Evolutionary conservation across 2,329 filamentous ascomycete species (phyloP), one percentile per base, ranked within the genome.

Genomic region (Gaeumannomyces sp.): DNA sequence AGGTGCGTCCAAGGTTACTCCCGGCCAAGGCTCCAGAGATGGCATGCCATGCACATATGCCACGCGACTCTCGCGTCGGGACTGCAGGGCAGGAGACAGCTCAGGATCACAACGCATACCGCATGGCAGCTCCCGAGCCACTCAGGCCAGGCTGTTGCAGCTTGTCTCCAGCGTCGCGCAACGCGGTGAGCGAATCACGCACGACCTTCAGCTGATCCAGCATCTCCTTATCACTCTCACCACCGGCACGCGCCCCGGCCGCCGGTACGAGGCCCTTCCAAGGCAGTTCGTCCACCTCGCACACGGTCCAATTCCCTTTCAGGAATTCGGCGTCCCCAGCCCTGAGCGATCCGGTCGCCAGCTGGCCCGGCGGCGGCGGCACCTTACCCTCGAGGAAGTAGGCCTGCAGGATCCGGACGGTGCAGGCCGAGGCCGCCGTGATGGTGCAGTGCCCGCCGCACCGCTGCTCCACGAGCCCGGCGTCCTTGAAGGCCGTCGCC

Each of bases 401-500:
- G 19, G 73, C 73, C 7, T 71, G 70, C 5, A 79, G 65, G 56
- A 73, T 73, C 22, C 56, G 65, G 50, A 75, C 70, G 5, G 74
- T 78, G 69, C 77, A 79, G 28, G 69, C 63, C 10, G 77, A 78
- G 16, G 70, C 63, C 25, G 73, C 71, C 1, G 76, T 66, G 1
- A 75, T 25, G 4, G 74, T 73, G 67, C 74, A 76, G 65, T 79
- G 77, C 1, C 77, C 77, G 60, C 70, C 68, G 2, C 72, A 69
- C 19, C 69, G 65, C 66, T 78, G 75, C 71, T 78, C 77, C 3
- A 79, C 66, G 56, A 79, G 68, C 38, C 76, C 76, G 6, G 76
- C 73, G 59, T 71, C 70, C 10, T 72, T 68, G 66, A 79, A 79
- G 65, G 73, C 73, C 31, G 70, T 71, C 28, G 76, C 72, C 76